Conservation (phyloP, 331 rosid genomes). For the Acacia concinna region DNA sequence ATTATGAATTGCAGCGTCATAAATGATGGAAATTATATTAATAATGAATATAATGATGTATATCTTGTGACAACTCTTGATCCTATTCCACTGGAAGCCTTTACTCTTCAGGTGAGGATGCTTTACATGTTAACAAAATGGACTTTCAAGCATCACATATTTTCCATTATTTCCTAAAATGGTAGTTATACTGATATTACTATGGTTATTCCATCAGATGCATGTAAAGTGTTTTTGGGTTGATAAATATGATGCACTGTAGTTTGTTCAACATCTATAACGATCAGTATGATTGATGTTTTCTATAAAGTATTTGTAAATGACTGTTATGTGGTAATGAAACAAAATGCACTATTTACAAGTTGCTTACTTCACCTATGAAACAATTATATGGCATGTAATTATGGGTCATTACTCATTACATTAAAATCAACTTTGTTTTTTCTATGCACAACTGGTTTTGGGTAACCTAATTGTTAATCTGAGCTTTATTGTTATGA, state of each 20-base stretch:
- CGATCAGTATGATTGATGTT: background rate
- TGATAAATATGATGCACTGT: background rate
- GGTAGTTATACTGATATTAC: background rate
- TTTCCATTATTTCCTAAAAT: background rate
- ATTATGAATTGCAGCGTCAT: slow-evolving; percentile 59
- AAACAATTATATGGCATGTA: background rate
- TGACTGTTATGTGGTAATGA: background rate
- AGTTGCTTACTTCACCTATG: background rate
- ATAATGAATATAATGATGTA: slow-evolving; percentile 85
- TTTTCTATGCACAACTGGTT: background rate
- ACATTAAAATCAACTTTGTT: background rate
- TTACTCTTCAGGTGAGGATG: slow-evolving; percentile 84
- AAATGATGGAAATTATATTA: slow-evolving; percentile 73
- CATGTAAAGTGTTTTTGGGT: slow-evolving; percentile 1
- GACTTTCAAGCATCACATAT: slow-evolving; percentile 11
- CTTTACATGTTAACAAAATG: slow-evolving; percentile 24
- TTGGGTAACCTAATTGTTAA: background rate
- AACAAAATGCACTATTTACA: background rate
- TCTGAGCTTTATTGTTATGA: too few species aligned
- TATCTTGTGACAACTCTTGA: slow-evolving; percentile 83
- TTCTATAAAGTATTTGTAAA: too few species aligned
- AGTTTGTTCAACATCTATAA: slow-evolving; percentile 12
- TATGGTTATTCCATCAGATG: background rate
- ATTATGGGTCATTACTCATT: background rate
- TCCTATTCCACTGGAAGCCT: slow-evolving; percentile 88